Percentiles rank a stretch among this genome's conserved stretches.
phyloP scores from a whole-genome alignment of 352 stramenopile genomes.

The Peronospora farinosa region DNA sequence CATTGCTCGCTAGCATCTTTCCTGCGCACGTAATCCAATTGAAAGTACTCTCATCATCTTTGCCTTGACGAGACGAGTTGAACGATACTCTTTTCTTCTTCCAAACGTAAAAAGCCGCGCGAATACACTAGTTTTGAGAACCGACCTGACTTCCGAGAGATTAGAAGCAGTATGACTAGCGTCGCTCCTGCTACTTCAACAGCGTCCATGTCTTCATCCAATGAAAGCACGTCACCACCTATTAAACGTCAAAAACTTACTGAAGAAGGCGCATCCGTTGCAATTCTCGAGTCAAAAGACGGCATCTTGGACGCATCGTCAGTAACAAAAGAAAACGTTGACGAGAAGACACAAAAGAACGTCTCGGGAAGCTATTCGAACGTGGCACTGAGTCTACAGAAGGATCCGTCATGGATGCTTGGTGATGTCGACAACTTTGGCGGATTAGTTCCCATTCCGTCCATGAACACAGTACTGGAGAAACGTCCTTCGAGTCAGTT shows the following conservation, averaged over 20 bases:
- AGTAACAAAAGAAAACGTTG: constrained; percentile 3
- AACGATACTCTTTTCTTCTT: not conserved
- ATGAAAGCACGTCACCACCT: not conserved
- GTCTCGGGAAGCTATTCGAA: constrained; percentile 26
- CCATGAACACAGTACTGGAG: constrained; percentile 62
- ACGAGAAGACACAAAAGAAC: constrained; percentile 23
- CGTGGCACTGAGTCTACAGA: constrained; percentile 57
- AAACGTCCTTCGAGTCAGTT: constrained; percentile 71
- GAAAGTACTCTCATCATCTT: constrained; percentile 1
- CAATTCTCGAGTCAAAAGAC: constrained; percentile 26
- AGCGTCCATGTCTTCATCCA: not conserved
- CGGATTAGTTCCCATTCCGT: constrained; percentile 55
- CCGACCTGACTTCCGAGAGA: not conserved
- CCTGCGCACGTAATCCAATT: not conserved
- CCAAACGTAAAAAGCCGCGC: not conserved
- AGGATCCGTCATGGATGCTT: constrained; percentile 73
- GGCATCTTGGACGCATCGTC: constrained; percentile 18
- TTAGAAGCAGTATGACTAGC: constrained; percentile 18
- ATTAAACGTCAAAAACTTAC: constrained; percentile 31
- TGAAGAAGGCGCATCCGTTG: constrained; percentile 20
- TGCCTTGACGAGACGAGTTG: constrained; percentile 1
- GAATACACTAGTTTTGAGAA: not conserved
- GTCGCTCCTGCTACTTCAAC: constrained; percentile 1
- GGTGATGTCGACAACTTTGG: constrained; percentile 63
- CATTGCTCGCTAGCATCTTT: not conserved